Evolutionary conservation across 2,329 filamentous ascomycete genomes (phyloP).

Genomic region (Cladophialophora immunda): DNA sequence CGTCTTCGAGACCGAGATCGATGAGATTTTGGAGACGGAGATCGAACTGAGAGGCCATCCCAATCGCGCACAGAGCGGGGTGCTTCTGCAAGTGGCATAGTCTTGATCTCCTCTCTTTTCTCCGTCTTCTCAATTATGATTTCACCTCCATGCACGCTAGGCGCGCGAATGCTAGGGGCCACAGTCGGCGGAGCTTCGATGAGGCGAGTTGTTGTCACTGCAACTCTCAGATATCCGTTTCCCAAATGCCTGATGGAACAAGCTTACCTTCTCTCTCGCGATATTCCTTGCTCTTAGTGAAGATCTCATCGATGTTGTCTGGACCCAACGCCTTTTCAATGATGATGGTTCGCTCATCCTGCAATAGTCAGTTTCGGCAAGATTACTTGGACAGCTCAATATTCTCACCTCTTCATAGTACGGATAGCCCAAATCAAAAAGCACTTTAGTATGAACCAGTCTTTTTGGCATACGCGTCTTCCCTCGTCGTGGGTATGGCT

Average conservation of each 20-base stretch:
- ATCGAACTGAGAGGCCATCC: constrained; percentile 42
- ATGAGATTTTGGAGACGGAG: constrained; percentile 38
- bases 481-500: constrained; percentile 77
- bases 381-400: background rate
- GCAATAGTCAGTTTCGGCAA: constrained; percentile 41
- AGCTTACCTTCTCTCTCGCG: constrained; percentile 46
- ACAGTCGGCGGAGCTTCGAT: constrained; percentile 43
- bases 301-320: constrained; percentile 88
- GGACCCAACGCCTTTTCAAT: constrained; percentile 86
- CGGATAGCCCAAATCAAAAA: constrained; percentile 85
- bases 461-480: constrained; percentile 87
- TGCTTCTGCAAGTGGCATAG: constrained; percentile 41
- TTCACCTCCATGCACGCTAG: constrained; percentile 51
- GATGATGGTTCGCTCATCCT: constrained; percentile 78
- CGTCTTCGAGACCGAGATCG: constrained; percentile 45
- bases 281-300: constrained; percentile 82
- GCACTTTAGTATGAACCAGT: constrained; percentile 79
- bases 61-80: constrained; percentile 46
- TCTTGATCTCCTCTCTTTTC: constrained; percentile 36
- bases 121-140: constrained; percentile 37
- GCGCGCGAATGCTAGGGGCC: constrained; percentile 40
- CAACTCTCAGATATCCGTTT: constrained; percentile 18
- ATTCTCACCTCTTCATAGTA: constrained; percentile 80
- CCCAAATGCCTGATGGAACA: background rate
- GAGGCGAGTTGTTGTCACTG: constrained; percentile 42